Percentiles rank a stretch among this genome's conserved stretches.
phyloP scores from a whole-genome alignment of 2,329 filamentous ascomycete genomes.

The Pestalotiopsis fici region DNA sequence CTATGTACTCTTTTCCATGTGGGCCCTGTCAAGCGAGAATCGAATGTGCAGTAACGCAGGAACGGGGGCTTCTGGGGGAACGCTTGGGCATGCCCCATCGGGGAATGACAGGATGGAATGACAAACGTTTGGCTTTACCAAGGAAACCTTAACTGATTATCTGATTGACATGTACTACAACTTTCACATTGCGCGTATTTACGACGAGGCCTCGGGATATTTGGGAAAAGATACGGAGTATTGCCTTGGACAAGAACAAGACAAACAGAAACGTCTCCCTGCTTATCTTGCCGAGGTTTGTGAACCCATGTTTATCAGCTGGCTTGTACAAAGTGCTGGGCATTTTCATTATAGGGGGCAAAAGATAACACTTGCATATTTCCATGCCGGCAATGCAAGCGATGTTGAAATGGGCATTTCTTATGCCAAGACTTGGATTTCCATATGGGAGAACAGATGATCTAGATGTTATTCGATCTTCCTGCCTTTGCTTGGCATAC shows the following conservation, averaged over 20 bases:
- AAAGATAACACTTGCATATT: no score
- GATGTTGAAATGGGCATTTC: no score
- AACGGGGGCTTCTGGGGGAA: background rate
- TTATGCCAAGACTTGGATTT: no score
- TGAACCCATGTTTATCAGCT: background rate
- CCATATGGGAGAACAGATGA: no score
- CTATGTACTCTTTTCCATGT: background rate
- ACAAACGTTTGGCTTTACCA: background rate
- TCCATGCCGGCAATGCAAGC: no score
- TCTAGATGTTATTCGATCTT: no score
- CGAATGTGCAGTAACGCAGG: background rate
- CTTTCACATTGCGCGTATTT: background rate
- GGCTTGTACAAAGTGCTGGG: background rate
- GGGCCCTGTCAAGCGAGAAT: background rate
- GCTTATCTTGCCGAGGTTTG: background rate
- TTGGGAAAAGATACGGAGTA: background rate
- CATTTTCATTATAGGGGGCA: no score
- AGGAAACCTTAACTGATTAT: background rate
- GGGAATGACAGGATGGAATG: background rate
- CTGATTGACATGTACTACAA: background rate
- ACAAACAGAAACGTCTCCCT: background rate
- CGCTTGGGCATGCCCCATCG: background rate
- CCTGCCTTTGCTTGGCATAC: no score
- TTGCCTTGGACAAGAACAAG: background rate
- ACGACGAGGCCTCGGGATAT: background rate